A percentile compares a stretch with the other conserved stretches of the same genome.
Conservation (phyloP, 106 monocot species). For the Dioscorea zingiberensis region DNA sequence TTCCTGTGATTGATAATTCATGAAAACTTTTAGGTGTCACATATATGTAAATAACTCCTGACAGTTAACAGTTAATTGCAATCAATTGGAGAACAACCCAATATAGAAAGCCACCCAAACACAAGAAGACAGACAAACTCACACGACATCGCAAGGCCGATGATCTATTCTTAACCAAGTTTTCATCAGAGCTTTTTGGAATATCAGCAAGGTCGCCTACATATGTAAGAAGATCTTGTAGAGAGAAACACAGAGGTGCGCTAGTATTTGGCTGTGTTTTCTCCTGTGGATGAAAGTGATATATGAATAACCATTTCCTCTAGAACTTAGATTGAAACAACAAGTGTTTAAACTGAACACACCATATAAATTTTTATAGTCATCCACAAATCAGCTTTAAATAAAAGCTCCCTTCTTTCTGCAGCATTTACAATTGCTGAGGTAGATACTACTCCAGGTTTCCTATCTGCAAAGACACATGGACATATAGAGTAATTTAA, state of each 20-base stretch:
- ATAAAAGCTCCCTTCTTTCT: constrained; percentile 36
- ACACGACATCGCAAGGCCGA: constrained; percentile 32
- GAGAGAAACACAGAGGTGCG: constrained; percentile 13
- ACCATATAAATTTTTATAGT: constrained; percentile 36
- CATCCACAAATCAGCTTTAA: constrained; percentile 43
- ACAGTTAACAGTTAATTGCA: not conserved
- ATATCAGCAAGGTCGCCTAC: constrained; percentile 8
- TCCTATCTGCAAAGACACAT: constrained; percentile 30
- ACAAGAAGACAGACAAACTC: constrained; percentile 10
- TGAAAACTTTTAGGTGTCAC: not conserved
- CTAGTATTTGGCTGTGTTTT: constrained; percentile 4
- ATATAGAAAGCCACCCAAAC: not conserved
- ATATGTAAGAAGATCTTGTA: constrained; percentile 31
- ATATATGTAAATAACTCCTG: not conserved
- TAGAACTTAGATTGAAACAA: too few species aligned
- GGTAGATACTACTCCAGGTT: not conserved
- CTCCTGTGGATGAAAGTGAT: constrained; percentile 15
- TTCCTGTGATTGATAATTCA: constrained; percentile 18
- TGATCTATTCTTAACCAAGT: constrained; percentile 21
- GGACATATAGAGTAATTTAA: not conserved
- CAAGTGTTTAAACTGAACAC: not conserved
- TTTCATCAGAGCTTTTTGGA: constrained; percentile 11
- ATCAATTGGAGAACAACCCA: not conserved
- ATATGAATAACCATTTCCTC: too few species aligned
- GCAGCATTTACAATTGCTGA: constrained; percentile 33